phyloP scores from a whole-genome alignment of 768 basidiomycete species.

The Suillus fuscotomentosus region DNA sequence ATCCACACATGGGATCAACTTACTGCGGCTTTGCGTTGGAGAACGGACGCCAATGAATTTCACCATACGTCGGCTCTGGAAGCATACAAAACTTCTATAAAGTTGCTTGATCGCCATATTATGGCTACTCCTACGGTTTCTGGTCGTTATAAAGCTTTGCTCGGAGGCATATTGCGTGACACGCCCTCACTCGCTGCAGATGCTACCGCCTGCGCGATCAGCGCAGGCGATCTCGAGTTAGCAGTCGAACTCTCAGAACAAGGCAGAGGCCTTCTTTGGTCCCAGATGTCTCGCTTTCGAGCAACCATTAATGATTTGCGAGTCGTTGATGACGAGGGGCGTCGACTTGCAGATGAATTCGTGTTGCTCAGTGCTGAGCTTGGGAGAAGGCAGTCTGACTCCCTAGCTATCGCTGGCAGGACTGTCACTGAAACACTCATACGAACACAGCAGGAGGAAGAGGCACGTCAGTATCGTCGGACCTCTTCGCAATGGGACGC shows the following conservation, averaged over 20 bases:
- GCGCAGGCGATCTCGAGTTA: slow-evolving; percentile 13
- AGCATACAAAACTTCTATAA: slow-evolving; percentile 21
- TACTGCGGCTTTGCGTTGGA: slow-evolving; percentile 15
- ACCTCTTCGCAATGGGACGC: slow-evolving; percentile 18
- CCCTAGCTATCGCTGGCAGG: background rate
- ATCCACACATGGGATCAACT: slow-evolving; percentile 11
- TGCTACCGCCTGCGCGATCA: slow-evolving; percentile 27
- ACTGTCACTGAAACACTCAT: background rate
- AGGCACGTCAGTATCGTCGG: slow-evolving; percentile 14
- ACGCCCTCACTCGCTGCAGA: slow-evolving; percentile 18
- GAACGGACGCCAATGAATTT: slow-evolving; percentile 1
- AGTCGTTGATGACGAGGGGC: slow-evolving; percentile 12
- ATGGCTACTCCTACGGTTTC: slow-evolving; percentile 18
- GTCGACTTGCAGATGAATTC: slow-evolving; percentile 23
- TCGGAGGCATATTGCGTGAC: slow-evolving; percentile 4
- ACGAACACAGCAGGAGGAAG: slow-evolving; percentile 14
- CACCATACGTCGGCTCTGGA: slow-evolving; percentile 19
- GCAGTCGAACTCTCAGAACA: slow-evolving; percentile 37
- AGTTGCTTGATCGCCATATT: slow-evolving; percentile 17
- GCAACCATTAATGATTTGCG: slow-evolving; percentile 26
- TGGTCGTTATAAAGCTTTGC: slow-evolving; percentile 13
- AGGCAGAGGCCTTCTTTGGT: slow-evolving; percentile 30
- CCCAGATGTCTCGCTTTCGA: slow-evolving; percentile 25
- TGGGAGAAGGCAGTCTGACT: background rate
- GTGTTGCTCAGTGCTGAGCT: slow-evolving; percentile 19